Conservation (phyloP, 352 stramenopile genomes). For the Phytophthora pluvialis region DNA sequence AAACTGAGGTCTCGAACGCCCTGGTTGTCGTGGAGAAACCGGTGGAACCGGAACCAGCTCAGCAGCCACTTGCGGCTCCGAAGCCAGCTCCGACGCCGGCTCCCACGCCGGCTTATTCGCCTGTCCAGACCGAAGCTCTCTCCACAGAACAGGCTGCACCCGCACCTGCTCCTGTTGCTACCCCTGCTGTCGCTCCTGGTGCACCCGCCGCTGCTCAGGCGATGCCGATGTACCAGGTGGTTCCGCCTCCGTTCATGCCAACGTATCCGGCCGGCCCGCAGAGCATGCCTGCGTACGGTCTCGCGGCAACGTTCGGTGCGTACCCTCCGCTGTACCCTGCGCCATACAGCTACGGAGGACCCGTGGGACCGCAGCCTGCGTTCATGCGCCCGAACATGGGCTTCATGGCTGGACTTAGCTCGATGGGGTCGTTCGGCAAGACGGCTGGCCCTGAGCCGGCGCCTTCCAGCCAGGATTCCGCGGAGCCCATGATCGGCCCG, state of each 20-base stretch:
- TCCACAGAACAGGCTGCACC: slow-evolving; percentile 4
- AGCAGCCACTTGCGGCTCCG: slow-evolving; percentile 6
- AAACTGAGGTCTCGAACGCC: slow-evolving; percentile 48
- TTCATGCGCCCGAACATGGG: slow-evolving; percentile 44
- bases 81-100: slow-evolving; percentile 4
- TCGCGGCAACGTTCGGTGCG: slow-evolving; percentile 43
- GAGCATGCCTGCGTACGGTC: slow-evolving; percentile 45
- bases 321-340: slow-evolving; percentile 50
- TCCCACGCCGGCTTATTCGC: slow-evolving; percentile 7
- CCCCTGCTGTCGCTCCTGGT: slow-evolving; percentile 3
- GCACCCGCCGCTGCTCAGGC: slow-evolving; percentile 12
- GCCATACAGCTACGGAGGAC: slow-evolving; percentile 48
- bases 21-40: slow-evolving; percentile 58
- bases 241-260: slow-evolving; percentile 39
- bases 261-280: slow-evolving; percentile 39
- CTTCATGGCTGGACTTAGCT: slow-evolving; percentile 43
- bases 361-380: slow-evolving; percentile 31
- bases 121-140: slow-evolving; percentile 12
- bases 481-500: slow-evolving; percentile 56
- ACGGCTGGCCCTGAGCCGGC: slow-evolving; percentile 25
- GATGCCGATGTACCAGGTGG: slow-evolving; percentile 38
- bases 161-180: slow-evolving; percentile 18
- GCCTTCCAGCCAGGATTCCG: slow-evolving; percentile 28
- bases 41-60: slow-evolving; percentile 13
- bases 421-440: slow-evolving; percentile 41